Conservation (phyloP, 2,329 filamentous ascomycete species). For the Akanthomyces lecanii region DNA sequence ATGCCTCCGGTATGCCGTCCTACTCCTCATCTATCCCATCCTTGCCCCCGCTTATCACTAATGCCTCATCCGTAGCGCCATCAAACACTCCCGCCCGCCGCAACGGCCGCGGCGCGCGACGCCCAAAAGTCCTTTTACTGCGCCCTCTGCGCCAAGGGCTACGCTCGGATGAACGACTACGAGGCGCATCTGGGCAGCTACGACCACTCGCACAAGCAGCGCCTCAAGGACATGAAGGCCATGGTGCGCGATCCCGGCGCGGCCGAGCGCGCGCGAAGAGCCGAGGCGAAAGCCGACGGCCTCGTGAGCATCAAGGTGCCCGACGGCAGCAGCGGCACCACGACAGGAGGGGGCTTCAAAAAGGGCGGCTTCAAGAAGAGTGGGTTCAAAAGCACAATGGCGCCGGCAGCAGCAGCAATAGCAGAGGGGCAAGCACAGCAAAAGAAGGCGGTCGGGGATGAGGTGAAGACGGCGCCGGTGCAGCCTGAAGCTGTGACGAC, state of each 20-base stretch:
- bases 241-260: conserved; percentile 70
- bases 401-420: conserved; percentile 38
- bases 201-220: conserved; percentile 92
- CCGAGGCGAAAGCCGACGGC: conserved; percentile 66
- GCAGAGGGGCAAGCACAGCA: conserved; percentile 27
- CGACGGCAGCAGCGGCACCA: conserved; percentile 25
- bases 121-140: conserved; percentile 79
- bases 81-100: conserved; percentile 54
- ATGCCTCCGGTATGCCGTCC: conserved; percentile 10
- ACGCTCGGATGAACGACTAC: conserved; percentile 91
- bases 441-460: conserved; percentile 21
- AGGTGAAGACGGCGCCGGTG: conserved; percentile 36
- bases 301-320: conserved; percentile 63
- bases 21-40: conserved; percentile 27
- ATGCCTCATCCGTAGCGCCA: conserved; percentile 45
- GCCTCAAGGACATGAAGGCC: conserved; percentile 82
- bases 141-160: conserved; percentile 87
- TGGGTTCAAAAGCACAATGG: conserved; percentile 76
- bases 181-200: conserved; percentile 92
- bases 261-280: conserved; percentile 60
- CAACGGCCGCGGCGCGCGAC: conserved; percentile 64
- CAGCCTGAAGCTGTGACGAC: conserved; percentile 27
- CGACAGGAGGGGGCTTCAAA: conserved; percentile 45
- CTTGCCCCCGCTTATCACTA: no score
- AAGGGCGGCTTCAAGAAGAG: conserved; percentile 76